Conservation (phyloP, 371 early-diverging fungal species). For the Mortierella sp. region DNA sequence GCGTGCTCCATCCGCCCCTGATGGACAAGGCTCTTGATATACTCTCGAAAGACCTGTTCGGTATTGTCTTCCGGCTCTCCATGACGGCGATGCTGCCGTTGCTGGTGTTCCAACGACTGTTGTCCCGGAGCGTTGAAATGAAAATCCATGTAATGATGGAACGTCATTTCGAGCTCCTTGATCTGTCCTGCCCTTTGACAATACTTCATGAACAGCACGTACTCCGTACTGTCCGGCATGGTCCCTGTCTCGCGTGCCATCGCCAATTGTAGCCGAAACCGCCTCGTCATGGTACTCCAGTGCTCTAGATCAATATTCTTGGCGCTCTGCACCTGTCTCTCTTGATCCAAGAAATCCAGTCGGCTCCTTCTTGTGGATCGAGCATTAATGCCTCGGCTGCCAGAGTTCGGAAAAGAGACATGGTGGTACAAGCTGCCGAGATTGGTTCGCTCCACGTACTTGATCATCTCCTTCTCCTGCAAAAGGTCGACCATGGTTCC, state of each 20-base stretch:
- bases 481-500: slow-evolving; percentile 7
- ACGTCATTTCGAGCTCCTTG: slow-evolving; percentile 32
- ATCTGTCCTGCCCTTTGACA: slow-evolving; percentile 23
- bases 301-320: slow-evolving; percentile 10
- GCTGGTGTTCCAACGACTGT: neutral
- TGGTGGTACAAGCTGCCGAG: slow-evolving; percentile 5
- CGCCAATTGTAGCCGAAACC: slow-evolving; percentile 40
- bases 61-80: neutral
- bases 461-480: slow-evolving; percentile 8
- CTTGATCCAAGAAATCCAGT: neutral
- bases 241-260: slow-evolving; percentile 25
- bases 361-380: neutral
- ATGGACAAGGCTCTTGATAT: slow-evolving; percentile 31
- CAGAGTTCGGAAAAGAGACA: neutral
- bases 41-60: slow-evolving; percentile 33
- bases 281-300: slow-evolving; percentile 34
- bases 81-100: neutral
- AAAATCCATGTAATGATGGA: slow-evolving; percentile 37
- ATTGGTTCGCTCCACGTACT: slow-evolving; percentile 1
- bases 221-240: slow-evolving; percentile 22
- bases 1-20: slow-evolving; percentile 43
- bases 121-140: neutral
- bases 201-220: slow-evolving; percentile 29
- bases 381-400: neutral
- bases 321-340: neutral